Percentiles rank a stretch among this genome's conserved stretches.
These are phyloP conservation scores for Petasospora rhodanensis DNA, from an alignment of 1,139 yeast genomes.

Conservation along the genomic window DNA sequence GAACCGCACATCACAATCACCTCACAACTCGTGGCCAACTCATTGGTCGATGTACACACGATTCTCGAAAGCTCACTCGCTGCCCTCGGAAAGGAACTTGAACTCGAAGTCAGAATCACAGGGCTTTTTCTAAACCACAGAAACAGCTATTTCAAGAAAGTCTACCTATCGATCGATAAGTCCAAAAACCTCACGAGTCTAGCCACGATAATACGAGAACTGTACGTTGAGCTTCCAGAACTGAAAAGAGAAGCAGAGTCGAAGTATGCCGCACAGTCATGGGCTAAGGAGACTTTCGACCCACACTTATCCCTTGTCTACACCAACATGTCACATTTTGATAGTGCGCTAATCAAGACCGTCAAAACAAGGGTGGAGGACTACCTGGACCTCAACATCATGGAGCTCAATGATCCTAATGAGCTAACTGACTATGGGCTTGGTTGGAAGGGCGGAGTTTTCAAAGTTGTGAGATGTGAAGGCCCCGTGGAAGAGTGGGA, in stretches of 20 bases:
- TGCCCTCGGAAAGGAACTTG: constrained; percentile 44
- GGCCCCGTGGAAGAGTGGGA: constrained; percentile 76
- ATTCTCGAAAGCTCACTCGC: constrained; percentile 63
- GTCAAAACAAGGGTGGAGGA: constrained; percentile 69
- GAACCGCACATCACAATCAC: constrained; percentile 80
- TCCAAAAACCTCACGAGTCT: constrained; percentile 59
- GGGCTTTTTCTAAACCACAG: constrained; percentile 30
- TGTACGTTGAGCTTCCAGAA: constrained; percentile 45
- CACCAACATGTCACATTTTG: constrained; percentile 62
- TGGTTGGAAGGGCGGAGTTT: constrained; percentile 64
- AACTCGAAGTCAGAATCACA: constrained; percentile 12
- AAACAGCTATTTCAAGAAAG: constrained; percentile 53
- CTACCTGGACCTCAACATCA: constrained; percentile 50
- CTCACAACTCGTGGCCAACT: constrained; percentile 47
- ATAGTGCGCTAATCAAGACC: constrained; percentile 64
- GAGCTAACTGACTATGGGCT: constrained; percentile 35
- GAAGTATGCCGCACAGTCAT: constrained; percentile 34
- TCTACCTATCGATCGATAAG: constrained; percentile 52
- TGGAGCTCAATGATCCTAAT: constrained; percentile 31
- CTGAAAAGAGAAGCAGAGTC: constrained; percentile 24
- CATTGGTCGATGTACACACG: constrained; percentile 52
- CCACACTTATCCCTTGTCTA: constrained; percentile 77
- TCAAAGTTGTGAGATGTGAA: constrained; percentile 67
- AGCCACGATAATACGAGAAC: constrained; percentile 66
- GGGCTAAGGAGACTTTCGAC: constrained; percentile 56